These are phyloP conservation scores for Botrytis sinoallii DNA, from an alignment of 2,329 filamentous ascomycete genomes.

Conservation along the genomic window DNA sequence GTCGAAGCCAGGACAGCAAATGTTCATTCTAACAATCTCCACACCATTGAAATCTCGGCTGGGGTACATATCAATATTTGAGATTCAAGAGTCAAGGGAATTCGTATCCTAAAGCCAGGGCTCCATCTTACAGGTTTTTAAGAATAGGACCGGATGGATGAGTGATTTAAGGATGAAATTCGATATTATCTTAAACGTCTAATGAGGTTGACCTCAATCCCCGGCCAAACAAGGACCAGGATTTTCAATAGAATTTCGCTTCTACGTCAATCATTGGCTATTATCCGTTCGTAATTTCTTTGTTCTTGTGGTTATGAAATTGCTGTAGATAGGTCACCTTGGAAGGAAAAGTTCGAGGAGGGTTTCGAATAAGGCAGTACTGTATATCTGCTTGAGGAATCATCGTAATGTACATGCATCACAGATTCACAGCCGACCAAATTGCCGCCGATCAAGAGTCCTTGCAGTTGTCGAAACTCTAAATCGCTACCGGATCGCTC, in stretches of 20 bases:
- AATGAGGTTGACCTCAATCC: constrained; percentile 13
- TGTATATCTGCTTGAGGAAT: not conserved
- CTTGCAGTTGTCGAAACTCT: constrained; percentile 14
- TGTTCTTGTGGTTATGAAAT: not conserved
- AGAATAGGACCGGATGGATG: constrained; percentile 9
- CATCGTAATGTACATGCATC: not conserved
- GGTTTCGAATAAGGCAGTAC: not conserved
- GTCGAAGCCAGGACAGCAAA: not conserved
- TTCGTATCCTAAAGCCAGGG: not conserved
- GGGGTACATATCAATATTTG: not conserved
- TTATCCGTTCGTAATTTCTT: constrained; percentile 9
- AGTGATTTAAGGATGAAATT: constrained; percentile 4
- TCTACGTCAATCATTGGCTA: constrained; percentile 4
- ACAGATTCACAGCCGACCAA: not conserved
- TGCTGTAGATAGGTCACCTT: not conserved
- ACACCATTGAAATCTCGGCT: not conserved
- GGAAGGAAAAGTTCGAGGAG: not conserved
- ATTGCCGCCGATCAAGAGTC: constrained; percentile 6
- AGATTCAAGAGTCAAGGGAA: not conserved
- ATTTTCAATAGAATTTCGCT: constrained; percentile 7
- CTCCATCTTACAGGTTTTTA: not conserved
- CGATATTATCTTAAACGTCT: constrained; percentile 15
- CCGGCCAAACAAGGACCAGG: constrained; percentile 4
- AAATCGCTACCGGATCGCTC: constrained; percentile 16
- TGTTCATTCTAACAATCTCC: not conserved